Evolutionary conservation across 129 eudicot species (phyloP).

Genomic region (Dittrichia graveolens): DNA sequence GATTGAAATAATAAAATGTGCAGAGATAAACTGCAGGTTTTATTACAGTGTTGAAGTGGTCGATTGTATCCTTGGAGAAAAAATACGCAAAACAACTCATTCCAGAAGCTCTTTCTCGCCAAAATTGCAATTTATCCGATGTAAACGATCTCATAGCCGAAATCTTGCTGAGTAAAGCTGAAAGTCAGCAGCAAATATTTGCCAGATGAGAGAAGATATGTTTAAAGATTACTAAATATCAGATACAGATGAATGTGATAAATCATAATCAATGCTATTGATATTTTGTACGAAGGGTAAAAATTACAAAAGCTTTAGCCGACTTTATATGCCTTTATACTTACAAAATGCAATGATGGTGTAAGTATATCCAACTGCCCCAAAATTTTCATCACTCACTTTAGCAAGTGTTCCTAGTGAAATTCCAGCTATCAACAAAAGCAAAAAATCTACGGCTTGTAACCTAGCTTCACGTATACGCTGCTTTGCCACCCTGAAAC

Average conservation of each 20-base stretch:
- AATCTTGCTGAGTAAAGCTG: slow-evolving; percentile 89
- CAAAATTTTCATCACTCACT: slow-evolving; percentile 87
- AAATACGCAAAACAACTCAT: slow-evolving; percentile 95
- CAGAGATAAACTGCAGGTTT: slow-evolving; percentile 93
- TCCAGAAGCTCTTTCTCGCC: slow-evolving; percentile 97
- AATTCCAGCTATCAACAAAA: slow-evolving; percentile 83
- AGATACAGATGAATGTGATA: background rate
- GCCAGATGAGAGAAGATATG: slow-evolving; percentile 8
- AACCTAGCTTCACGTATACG: slow-evolving; percentile 81
- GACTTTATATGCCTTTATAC: slow-evolving; percentile 28
- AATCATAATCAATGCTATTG: background rate
- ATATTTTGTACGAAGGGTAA: background rate
- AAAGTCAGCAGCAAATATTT: slow-evolving; percentile 34
- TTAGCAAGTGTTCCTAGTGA: slow-evolving; percentile 93
- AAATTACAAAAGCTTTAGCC: too few species aligned
- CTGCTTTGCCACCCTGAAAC: slow-evolving; percentile 78
- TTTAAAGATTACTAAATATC: background rate
- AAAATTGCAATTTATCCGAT: slow-evolving; percentile 82
- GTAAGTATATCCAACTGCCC: slow-evolving; percentile 79
- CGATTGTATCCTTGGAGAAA: slow-evolving; percentile 86
- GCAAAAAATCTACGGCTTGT: slow-evolving; percentile 88
- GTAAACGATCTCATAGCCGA: slow-evolving; percentile 92
- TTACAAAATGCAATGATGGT: slow-evolving; percentile 95
- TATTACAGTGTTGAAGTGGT: slow-evolving; percentile 76
- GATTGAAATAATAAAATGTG: slow-evolving; percentile 94